phyloP scores from a whole-genome alignment of 2,329 filamentous ascomycete genomes.

The Furcasterigmium sp. region DNA sequence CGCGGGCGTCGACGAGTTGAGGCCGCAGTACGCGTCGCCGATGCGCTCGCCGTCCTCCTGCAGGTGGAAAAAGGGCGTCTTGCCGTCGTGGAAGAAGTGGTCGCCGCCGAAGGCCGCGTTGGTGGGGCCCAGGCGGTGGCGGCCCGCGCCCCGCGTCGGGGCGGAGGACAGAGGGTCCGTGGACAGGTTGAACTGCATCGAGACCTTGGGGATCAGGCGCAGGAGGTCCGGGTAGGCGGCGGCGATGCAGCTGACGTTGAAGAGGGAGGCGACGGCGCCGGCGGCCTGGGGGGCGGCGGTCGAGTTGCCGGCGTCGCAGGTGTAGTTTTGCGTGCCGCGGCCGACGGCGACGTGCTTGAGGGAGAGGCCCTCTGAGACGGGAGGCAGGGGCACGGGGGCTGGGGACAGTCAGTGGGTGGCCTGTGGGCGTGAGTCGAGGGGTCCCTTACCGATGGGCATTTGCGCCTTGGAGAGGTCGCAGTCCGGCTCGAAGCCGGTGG shows the following conservation, averaged over 20 bases:
- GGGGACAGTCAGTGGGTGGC: slow-evolving; percentile 21
- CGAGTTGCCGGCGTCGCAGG: slow-evolving; percentile 60
- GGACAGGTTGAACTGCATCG: slow-evolving; percentile 59
- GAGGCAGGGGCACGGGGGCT: slow-evolving; percentile 56
- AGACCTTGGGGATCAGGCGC: slow-evolving; percentile 57
- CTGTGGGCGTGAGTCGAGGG: neutral
- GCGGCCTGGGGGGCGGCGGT: slow-evolving; percentile 56
- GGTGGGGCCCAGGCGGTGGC: slow-evolving; percentile 42
- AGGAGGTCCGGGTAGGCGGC: slow-evolving; percentile 64
- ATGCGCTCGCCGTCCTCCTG: slow-evolving; percentile 50
- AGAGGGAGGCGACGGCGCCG: slow-evolving; percentile 79
- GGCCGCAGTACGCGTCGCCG: slow-evolving; percentile 57
- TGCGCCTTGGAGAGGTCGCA: slow-evolving; percentile 51
- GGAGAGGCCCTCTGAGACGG: slow-evolving; percentile 52
- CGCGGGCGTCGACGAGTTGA: slow-evolving; percentile 55
- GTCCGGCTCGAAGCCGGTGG: slow-evolving; percentile 31
- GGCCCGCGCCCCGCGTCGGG: slow-evolving; percentile 1
- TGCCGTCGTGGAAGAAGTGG: slow-evolving; percentile 72
- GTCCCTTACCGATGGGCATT: slow-evolving; percentile 41
- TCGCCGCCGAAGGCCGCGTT: slow-evolving; percentile 64
- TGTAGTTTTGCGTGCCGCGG: slow-evolving; percentile 91
- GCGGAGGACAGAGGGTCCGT: slow-evolving; percentile 16
- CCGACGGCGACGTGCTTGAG: slow-evolving; percentile 80
- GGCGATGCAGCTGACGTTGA: slow-evolving; percentile 79
- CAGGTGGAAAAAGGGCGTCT: slow-evolving; percentile 77